These are phyloP conservation scores for Lipomyces chichibuensis DNA, from an alignment of 805 yeast species.

Conservation along the genomic window DNA sequence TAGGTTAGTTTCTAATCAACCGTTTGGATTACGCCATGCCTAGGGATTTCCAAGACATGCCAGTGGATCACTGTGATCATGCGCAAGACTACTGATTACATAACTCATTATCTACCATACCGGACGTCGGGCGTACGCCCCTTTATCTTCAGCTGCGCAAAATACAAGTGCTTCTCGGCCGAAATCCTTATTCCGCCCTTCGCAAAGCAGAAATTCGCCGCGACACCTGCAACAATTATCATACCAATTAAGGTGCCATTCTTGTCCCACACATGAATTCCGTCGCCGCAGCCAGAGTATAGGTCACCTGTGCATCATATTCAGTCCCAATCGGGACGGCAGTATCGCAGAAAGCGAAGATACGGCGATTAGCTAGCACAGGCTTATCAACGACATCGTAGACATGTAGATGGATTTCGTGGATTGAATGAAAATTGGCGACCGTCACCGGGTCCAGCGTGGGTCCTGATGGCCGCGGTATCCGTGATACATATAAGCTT, in stretches of 20 bases:
- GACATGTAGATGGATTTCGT: slow-evolving; percentile 27
- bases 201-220: slow-evolving; percentile 33
- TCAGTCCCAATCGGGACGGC: slow-evolving; percentile 34
- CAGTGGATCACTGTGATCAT: background rate
- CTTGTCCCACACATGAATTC: slow-evolving; percentile 29
- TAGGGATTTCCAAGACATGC: background rate
- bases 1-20: too few relatives aligned
- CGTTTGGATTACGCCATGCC: too few relatives aligned
- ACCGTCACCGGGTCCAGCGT: slow-evolving; percentile 32
- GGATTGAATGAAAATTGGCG: slow-evolving; percentile 19
- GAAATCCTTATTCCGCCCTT: slow-evolving; percentile 31
- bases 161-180: slow-evolving; percentile 23
- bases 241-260: slow-evolving; percentile 27
- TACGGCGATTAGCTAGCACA: slow-evolving; percentile 15
- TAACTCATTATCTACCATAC: background rate
- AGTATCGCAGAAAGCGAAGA: slow-evolving; percentile 28
- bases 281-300: slow-evolving; percentile 34
- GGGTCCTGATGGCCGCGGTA: slow-evolving; percentile 30
- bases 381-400: slow-evolving; percentile 26
- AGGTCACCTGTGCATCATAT: slow-evolving; percentile 30
- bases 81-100: background rate
- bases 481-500: slow-evolving; percentile 28
- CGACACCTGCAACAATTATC: slow-evolving; percentile 22
- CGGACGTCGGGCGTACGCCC: slow-evolving; percentile 21
- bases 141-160: slow-evolving; percentile 12